Evolutionary conservation across 805 yeast species (phyloP).

Genomic region (Tetrapisispora phaffii): DNA sequence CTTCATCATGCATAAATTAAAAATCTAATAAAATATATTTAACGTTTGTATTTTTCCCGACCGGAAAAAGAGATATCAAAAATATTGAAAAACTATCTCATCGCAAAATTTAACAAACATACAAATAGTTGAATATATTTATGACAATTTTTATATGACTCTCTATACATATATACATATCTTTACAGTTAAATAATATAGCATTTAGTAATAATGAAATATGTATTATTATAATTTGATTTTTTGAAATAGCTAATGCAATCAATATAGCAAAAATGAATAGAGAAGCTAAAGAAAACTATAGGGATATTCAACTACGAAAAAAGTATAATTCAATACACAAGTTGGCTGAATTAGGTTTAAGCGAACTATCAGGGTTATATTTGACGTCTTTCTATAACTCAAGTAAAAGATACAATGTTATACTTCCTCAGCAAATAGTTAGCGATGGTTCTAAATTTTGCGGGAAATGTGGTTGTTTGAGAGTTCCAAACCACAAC

Average conservation of each 20-base stretch:
- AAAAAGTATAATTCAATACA: constrained; percentile 26
- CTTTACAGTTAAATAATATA: not conserved
- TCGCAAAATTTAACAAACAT: not conserved
- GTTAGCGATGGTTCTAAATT: constrained; percentile 18
- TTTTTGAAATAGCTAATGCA: not conserved
- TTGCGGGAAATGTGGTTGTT: constrained; percentile 25
- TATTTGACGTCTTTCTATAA: constrained; percentile 27
- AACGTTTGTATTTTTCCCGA: not conserved
- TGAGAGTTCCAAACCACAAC: constrained; percentile 27
- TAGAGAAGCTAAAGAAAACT: constrained; percentile 19
- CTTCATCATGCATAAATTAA: not conserved
- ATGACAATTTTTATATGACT: not conserved
- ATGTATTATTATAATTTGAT: too few relatives aligned
- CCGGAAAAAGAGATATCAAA: not conserved
- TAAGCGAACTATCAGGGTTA: constrained; percentile 20
- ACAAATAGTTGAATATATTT: not conserved
- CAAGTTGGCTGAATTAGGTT: constrained; percentile 13
- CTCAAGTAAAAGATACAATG: constrained; percentile 20
- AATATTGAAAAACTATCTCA: not conserved
- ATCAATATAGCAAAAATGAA: constrained; percentile 15
- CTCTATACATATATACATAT: not conserved
- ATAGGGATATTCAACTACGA: constrained; percentile 17
- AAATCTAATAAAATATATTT: not conserved
- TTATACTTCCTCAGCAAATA: constrained; percentile 17
- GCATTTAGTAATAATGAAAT: not conserved